Conservation (phyloP, 805 yeast genomes). For the Candida koratica region DNA sequence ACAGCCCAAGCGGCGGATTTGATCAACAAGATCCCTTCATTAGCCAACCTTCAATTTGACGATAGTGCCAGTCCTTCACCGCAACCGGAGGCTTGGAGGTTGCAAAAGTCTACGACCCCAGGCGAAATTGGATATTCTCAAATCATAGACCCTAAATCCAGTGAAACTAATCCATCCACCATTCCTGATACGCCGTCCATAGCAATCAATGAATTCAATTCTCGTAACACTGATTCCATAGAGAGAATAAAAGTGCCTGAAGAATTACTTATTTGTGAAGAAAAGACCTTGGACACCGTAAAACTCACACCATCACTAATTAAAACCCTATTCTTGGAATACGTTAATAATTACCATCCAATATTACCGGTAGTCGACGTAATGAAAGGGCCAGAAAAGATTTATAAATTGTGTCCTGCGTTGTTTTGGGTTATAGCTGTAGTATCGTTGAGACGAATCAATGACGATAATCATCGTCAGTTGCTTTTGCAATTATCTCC, state of each 20-base stretch:
- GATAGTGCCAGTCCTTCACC: conserved; percentile 1
- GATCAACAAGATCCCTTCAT: conserved; percentile 24
- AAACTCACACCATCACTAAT: conserved; percentile 60
- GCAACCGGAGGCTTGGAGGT: conserved; percentile 2
- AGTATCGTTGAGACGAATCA: conserved; percentile 69
- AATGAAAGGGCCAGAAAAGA: conserved; percentile 71
- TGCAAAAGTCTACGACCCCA: background rate
- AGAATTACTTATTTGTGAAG: conserved; percentile 46
- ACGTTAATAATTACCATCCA: conserved; percentile 74
- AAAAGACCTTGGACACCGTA: conserved; percentile 70
- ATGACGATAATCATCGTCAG: conserved; percentile 27
- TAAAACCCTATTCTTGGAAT: conserved; percentile 60
- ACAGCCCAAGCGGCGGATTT: conserved; percentile 31
- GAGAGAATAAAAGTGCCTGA: conserved; percentile 15
- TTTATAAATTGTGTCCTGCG: conserved; percentile 78
- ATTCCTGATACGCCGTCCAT: conserved; percentile 31
- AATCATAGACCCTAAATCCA: conserved; percentile 11
- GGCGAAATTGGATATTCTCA: background rate
- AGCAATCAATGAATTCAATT: conserved; percentile 1
- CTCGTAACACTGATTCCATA: conserved; percentile 2
- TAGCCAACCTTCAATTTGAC: conserved; percentile 12
- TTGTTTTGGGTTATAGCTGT: conserved; percentile 92
- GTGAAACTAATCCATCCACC: conserved; percentile 22
- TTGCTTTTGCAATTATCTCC: conserved; percentile 64
- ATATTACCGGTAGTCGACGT: conserved; percentile 86